Evolutionary conservation across 2,329 filamentous ascomycete genomes (phyloP), one percentile per base, ranked within the genome.

Genomic region (Penicillium digitatum): DNA sequence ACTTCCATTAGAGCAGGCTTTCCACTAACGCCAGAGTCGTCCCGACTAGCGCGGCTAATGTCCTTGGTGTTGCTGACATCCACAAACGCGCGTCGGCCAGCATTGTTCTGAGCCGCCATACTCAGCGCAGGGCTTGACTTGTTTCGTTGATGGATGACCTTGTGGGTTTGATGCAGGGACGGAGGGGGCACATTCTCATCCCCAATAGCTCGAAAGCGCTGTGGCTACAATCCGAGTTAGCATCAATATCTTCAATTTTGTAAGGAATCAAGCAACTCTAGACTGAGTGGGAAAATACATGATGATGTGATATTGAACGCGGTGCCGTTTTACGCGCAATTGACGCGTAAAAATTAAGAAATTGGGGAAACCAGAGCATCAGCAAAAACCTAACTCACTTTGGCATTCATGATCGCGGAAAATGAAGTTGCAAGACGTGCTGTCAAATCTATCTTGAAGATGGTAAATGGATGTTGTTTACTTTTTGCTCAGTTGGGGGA

Each of bases 61-160:
- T 75, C 75, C 34, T 69, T 74, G 38, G 79, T 85, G 68, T 92
- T 93, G 78, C 88, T 94, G 58, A 94, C 82, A 70, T 95, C 91
- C 47, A 84, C 88, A 73, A 95, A 91, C 12, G 85, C 85, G 62
- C 91, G 86, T 77, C 92, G 94, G 52, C 86, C 79, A 54, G 83
- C 80, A 51, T 81, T 80, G 47, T 78, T 80, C 58, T 80, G 77
- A 57, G 80, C 70, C 56, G 82, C 67, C 63, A 69, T 78, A 65
- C 76, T 89, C 62, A 81, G 82, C 74, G 74, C 87, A 73, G 72
- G 85, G 32, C 81, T 86, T 9, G 91, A 95, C 75, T 95, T 95
- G 76, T 90, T 87, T 60, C 88, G 87, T 66, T 90, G 86, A 65
- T 95, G 89, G 58, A 91, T 77, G 50, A 82, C 77, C 70, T 85